Evolutionary conservation across 2,329 filamentous ascomycete species (phyloP).

Genomic region (Alternaria sp.): DNA sequence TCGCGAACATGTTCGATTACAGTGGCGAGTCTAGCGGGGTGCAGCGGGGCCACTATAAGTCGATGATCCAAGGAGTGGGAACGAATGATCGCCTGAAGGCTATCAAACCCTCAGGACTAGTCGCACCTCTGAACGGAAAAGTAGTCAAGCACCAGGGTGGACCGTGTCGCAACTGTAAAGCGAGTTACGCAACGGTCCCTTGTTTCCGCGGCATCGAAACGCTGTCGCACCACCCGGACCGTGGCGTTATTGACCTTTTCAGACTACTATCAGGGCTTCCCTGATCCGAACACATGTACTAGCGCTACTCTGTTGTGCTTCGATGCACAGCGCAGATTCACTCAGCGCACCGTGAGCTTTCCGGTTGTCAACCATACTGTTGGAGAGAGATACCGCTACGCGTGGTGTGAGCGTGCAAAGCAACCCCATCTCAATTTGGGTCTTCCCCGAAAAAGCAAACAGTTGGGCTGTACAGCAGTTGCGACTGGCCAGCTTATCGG

Average conservation of each 20-base stretch:
- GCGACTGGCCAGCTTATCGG: slow-evolving; percentile 22
- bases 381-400: slow-evolving; percentile 33
- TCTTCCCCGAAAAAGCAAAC: slow-evolving; percentile 24
- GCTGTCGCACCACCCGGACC: slow-evolving; percentile 34
- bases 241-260: slow-evolving; percentile 44
- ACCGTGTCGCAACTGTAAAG: slow-evolving; percentile 31
- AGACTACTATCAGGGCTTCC: slow-evolving; percentile 23
- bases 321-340: slow-evolving; percentile 3
- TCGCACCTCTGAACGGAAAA: slow-evolving; percentile 26
- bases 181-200: slow-evolving; percentile 37
- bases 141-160: slow-evolving; percentile 33
- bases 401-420: slow-evolving; percentile 37
- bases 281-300: slow-evolving; percentile 19
- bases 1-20: slow-evolving; percentile 48
- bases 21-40: slow-evolving; percentile 18
- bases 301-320: slow-evolving; percentile 12
- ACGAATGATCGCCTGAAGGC: slow-evolving; percentile 12
- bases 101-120: slow-evolving; percentile 11
- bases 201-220: slow-evolving; percentile 26
- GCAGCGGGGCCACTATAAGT: slow-evolving; percentile 26
- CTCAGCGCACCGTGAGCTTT: slow-evolving; percentile 12
- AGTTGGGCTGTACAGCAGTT: slow-evolving; percentile 11
- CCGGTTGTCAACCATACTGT: slow-evolving; percentile 18
- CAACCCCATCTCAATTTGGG: slow-evolving; percentile 7
- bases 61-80: slow-evolving; percentile 22